phyloP scores from a whole-genome alignment of 345 rosid genomes.

The Excoecaria agallocha region DNA sequence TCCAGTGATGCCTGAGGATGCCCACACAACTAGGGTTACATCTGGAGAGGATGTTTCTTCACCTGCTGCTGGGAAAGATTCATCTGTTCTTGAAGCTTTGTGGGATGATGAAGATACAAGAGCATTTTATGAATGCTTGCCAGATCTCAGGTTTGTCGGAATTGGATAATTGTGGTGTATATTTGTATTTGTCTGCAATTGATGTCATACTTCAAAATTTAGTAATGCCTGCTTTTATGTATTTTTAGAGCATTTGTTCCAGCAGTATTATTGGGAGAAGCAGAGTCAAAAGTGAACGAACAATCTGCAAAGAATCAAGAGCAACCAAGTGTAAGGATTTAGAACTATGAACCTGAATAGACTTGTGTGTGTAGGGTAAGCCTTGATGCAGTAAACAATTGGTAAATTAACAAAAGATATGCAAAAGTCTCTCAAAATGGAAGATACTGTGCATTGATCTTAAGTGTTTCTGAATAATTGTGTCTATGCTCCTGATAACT shows the following conservation, averaged over 20 bases:
- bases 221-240: constrained; percentile 14
- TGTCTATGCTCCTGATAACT: not conserved
- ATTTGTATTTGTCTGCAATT: not conserved
- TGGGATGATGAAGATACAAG: constrained; percentile 99
- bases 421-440: not conserved
- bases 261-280: constrained; percentile 91
- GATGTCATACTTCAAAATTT: not conserved
- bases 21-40: constrained; percentile 88
- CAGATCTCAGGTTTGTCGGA: constrained; percentile 86
- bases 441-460: not conserved
- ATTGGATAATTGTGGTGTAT: constrained; percentile 3
- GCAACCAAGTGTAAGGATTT: constrained; percentile 56
- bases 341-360: not conserved
- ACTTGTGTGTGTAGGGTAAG: not conserved
- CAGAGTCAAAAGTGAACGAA: constrained; percentile 72
- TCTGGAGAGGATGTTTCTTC: constrained; percentile 78
- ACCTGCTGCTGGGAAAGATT: constrained; percentile 72
- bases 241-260: constrained; percentile 95
- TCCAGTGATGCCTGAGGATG: constrained; percentile 97
- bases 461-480: not conserved
- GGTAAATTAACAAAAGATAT: not conserved
- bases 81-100: constrained; percentile 65
- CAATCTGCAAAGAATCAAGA: constrained; percentile 70
- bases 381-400: not conserved
- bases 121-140: constrained; percentile 89